Conservation (phyloP, 371 early-diverging fungal species). For the Mucor plumbeus region DNA sequence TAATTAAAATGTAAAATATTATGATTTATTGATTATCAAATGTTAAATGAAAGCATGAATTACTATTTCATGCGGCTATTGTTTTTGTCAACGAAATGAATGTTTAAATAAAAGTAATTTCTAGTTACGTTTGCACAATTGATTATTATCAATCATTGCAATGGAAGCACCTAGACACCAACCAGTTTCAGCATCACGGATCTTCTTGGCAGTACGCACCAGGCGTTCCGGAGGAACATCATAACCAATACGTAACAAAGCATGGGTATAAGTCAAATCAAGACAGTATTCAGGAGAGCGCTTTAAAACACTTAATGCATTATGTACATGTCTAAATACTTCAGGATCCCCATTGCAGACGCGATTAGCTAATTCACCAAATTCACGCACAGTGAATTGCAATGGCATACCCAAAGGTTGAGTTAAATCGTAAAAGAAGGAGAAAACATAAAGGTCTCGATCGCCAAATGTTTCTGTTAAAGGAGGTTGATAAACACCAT, state of each 20-base stretch:
- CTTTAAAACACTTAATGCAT: conserved; percentile 42
- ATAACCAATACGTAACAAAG: conserved; percentile 82
- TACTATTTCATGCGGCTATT: not conserved
- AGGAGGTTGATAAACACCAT: conserved; percentile 91
- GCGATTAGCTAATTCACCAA: conserved; percentile 66
- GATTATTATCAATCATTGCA: conserved; percentile 64
- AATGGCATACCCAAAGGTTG: conserved; percentile 71
- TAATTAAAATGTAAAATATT: not conserved
- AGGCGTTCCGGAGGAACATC: conserved; percentile 75
- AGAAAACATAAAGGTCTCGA: conserved; percentile 91
- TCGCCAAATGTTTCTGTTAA: conserved; percentile 70
- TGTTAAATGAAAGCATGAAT: not conserved
- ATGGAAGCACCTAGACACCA: conserved; percentile 96
- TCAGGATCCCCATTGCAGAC: conserved; percentile 66
- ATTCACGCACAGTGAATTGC: conserved; percentile 67
- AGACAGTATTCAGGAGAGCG: conserved; percentile 80
- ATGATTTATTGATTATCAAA: not conserved
- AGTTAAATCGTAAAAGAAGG: conserved; percentile 92
- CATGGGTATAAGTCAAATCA: conserved; percentile 87
- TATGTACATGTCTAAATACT: conserved; percentile 46
- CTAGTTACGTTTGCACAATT: conserved; percentile 37
- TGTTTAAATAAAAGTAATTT: not conserved
- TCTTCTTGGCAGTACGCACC: conserved; percentile 88
- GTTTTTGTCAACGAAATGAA: not conserved
- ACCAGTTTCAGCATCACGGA: conserved; percentile 90